Percentiles rank a stretch among this genome's conserved stretches.
Evolutionary conservation across 139 green algal genomes (phyloP).

Genomic region (Gonium pectorale): DNA sequence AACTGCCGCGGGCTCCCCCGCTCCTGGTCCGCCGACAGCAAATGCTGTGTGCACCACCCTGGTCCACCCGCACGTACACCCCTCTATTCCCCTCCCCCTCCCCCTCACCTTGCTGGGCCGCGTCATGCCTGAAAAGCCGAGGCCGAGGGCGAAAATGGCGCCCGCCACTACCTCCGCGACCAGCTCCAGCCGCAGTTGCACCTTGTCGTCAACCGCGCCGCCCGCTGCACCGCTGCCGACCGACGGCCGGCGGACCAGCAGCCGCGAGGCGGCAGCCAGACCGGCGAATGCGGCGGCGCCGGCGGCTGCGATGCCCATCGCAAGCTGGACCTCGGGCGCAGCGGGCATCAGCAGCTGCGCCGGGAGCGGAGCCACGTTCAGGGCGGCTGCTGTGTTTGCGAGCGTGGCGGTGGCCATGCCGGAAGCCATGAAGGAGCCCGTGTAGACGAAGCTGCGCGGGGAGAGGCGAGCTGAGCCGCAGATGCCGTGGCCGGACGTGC

Average conservation of each 20-base stretch:
- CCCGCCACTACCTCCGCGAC: conserved; percentile 58
- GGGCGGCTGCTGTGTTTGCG: conserved; percentile 36
- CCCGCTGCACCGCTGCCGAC: too few species aligned
- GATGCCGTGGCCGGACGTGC: conserved; percentile 86
- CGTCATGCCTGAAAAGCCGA: conserved; percentile 80
- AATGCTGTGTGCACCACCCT: too few species aligned
- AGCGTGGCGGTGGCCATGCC: conserved; percentile 53
- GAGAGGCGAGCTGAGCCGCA: conserved; percentile 73
- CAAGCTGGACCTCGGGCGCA: conserved; percentile 21
- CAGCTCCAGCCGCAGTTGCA: not conserved
- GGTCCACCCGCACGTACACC: too few species aligned
- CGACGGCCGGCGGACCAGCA: too few species aligned
- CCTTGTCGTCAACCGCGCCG: not conserved
- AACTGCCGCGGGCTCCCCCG: too few species aligned
- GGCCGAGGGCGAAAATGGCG: conserved; percentile 76
- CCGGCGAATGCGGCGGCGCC: conserved; percentile 22
- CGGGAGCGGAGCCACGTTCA: conserved; percentile 23
- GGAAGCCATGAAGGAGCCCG: conserved; percentile 69
- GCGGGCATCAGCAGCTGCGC: conserved; percentile 23
- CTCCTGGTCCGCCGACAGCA: too few species aligned
- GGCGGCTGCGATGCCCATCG: not conserved
- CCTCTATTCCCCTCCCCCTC: conserved; percentile 24
- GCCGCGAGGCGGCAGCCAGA: not conserved
- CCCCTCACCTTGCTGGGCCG: conserved; percentile 68
- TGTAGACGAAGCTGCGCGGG: conserved; percentile 66